Base-by-base conservation (phyloP, 148 eudicot species). In the Rhododendron ovatum region DNA sequence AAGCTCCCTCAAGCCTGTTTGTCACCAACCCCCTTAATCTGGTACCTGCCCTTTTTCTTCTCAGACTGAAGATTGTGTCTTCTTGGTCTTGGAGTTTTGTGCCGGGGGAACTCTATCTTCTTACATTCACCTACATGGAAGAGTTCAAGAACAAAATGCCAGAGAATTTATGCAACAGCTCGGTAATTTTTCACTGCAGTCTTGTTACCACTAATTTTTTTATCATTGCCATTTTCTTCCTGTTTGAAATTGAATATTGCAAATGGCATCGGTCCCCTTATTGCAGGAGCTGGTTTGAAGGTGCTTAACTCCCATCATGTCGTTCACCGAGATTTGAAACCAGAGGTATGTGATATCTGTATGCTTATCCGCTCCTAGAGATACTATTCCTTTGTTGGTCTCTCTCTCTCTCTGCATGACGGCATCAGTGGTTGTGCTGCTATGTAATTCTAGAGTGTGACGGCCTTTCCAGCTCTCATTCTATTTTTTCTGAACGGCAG, bases 321-420 rank as follows among this genome's bases (percentile, higher is more conserved):
- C 85, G 48, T 91, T 78, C 91, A 91, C 65, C 89, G 91, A 71
- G 94, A 92, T 86, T 86, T 92, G 76, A 92, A 90, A 84, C 92
- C 93, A 81, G 92, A 89, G 90, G 93, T 92, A 86, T 71, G 78
- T 81, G 30, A 45, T 39, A 10, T 78, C 5, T 65, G 28, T 1
- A 61, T 45, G 55, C n/a, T 2, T 7, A 48, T 13, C 74, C 65
- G 15, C 71, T 8, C 37, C 22, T 8, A 26, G 14, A 71, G 24
- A 74, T 35, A 33, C 22, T 14, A 15, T 74, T 74, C 43, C 78
- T 74, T 74, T 15, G 35, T 67, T 26, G 74, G 35, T 67, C 12
- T 47, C 50, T 47, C 50, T 47, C 57, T 51, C 57, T 53, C 57
- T 77, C 26, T 24, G 50, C 12, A 47, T 47, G 50, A 47, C 12